These are phyloP conservation scores for Daldinia vernicosa DNA, from an alignment of 495 filamentous ascomycete genomes.

Conservation along the genomic window DNA sequence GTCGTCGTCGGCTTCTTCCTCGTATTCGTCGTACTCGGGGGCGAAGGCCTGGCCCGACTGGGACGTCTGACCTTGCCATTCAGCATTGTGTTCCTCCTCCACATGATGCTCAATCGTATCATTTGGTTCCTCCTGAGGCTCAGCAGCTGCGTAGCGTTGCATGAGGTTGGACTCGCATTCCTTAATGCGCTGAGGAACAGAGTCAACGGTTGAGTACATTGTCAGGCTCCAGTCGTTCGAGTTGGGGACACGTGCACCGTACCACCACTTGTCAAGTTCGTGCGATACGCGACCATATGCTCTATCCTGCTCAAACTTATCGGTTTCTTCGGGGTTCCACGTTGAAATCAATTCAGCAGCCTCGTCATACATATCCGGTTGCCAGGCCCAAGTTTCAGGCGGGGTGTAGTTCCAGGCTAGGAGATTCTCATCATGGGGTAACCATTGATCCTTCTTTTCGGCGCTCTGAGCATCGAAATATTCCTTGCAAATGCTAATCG, in stretches of 20 bases:
- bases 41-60: constrained; percentile 51
- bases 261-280: constrained; percentile 67
- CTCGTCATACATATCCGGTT: constrained; percentile 46
- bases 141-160: constrained; percentile 56
- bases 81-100: constrained; percentile 58
- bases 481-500: constrained; percentile 50
- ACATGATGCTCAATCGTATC: constrained; percentile 50
- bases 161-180: constrained; percentile 58
- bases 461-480: constrained; percentile 48
- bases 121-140: constrained; percentile 51
- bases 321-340: constrained; percentile 55
- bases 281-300: constrained; percentile 63
- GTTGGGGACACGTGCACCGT: constrained; percentile 61
- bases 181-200: constrained; percentile 58
- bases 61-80: constrained; percentile 60
- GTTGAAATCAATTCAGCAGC: constrained; percentile 47
- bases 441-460: constrained; percentile 47
- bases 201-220: constrained; percentile 61
- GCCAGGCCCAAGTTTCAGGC: constrained; percentile 41
- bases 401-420: constrained; percentile 56
- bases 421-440: constrained; percentile 46
- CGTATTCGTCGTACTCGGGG: constrained; percentile 63
- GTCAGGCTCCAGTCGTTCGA: constrained; percentile 61
- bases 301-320: constrained; percentile 62
- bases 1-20: constrained; percentile 83